phyloP scores from a whole-genome alignment of 2,329 filamentous ascomycete genomes.

The Alternaria ethzedia region DNA sequence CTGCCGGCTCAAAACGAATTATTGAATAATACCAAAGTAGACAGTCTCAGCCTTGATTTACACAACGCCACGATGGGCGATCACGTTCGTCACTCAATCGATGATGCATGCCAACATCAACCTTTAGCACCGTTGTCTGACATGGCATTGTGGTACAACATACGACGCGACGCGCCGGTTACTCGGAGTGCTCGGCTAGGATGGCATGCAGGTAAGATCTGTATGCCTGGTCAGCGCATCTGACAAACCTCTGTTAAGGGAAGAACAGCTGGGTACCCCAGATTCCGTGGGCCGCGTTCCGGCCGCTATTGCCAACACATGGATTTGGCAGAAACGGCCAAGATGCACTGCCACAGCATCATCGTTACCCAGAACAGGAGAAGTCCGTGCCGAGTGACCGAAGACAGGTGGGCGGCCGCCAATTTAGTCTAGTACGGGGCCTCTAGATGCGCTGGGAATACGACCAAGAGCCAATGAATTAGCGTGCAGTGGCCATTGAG shows the following conservation, averaged over 20 bases:
- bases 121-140: not conserved
- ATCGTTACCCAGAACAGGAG: slow-evolving; percentile 19
- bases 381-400: slow-evolving; percentile 22
- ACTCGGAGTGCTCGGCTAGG: not conserved
- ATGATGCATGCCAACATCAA: not conserved
- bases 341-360: slow-evolving; percentile 27
- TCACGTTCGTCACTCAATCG: not conserved
- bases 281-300: slow-evolving; percentile 19
- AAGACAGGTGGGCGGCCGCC: slow-evolving; percentile 18
- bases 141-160: not conserved
- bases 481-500: slow-evolving; percentile 15
- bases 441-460: slow-evolving; percentile 22
- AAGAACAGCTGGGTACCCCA: slow-evolving; percentile 8
- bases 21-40: not conserved
- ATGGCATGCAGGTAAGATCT: slow-evolving; percentile 3
- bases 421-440: slow-evolving; percentile 25
- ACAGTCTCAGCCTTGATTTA: not conserved
- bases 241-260: not conserved
- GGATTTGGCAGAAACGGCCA: slow-evolving; percentile 19
- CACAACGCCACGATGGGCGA: not conserved
- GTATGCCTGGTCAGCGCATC: slow-evolving; percentile 7
- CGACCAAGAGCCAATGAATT: slow-evolving; percentile 22
- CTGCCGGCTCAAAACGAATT: not conserved
- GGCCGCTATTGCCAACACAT: slow-evolving; percentile 4
- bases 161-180: not conserved